phyloP scores from a whole-genome alignment of 139 green algal genomes.

The Coelastrella sp. region DNA sequence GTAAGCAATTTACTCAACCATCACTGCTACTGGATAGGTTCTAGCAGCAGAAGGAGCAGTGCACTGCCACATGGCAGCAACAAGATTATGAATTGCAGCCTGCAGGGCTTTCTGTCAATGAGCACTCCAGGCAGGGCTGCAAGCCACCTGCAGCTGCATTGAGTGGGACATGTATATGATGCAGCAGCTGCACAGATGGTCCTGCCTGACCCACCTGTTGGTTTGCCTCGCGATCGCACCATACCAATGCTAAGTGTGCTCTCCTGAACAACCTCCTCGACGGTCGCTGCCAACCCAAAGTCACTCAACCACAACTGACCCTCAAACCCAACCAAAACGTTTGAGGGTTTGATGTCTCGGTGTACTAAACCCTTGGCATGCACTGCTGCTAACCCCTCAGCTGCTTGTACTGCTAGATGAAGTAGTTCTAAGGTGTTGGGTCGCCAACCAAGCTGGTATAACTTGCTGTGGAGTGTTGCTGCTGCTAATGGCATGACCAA shows the following conservation, averaged over 20 bases:
- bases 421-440: constrained; percentile 56
- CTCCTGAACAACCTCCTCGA: constrained; percentile 34
- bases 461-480: constrained; percentile 55
- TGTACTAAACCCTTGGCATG: constrained; percentile 81
- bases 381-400: constrained; percentile 60
- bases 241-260: constrained; percentile 43
- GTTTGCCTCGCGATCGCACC: constrained; percentile 54
- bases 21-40: background rate
- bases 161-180: no score
- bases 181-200: background rate
- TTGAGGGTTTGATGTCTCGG: constrained; percentile 88
- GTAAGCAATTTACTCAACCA: background rate
- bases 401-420: constrained; percentile 62
- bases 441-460: constrained; percentile 77
- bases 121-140: no score
- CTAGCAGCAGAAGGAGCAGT: background rate
- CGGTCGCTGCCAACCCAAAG: constrained; percentile 67
- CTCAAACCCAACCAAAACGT: constrained; percentile 66
- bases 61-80: no score
- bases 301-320: constrained; percentile 57
- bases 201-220: constrained; percentile 47
- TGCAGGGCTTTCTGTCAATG: no score
- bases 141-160: background rate
- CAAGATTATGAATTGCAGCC: no score
- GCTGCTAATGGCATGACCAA: constrained; percentile 74